Percentiles rank a stretch among this genome's conserved stretches.
These are phyloP conservation scores for Penicillium antarcticum DNA, from an alignment of 495 filamentous ascomycete species.

Conservation along the genomic window DNA sequence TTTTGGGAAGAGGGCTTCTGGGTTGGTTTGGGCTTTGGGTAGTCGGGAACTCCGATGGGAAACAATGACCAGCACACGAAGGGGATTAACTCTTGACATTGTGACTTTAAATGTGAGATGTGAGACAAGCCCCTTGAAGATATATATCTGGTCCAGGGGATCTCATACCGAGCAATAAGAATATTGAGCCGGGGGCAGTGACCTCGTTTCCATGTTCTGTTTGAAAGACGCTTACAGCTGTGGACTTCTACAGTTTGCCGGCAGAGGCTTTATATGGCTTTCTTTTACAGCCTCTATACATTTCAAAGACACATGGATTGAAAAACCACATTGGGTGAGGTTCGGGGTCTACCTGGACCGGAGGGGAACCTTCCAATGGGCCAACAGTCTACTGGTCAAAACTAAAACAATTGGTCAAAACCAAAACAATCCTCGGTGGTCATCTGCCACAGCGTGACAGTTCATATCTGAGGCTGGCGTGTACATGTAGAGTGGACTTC, in stretches of 20 bases:
- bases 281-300: background rate
- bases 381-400: background rate
- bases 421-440: background rate
- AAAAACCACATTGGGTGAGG: background rate
- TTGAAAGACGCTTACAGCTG: too few relatives aligned
- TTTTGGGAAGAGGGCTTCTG: conserved; percentile 17
- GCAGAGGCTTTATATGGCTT: background rate
- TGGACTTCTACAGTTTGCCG: background rate
- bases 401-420: conserved; percentile 1
- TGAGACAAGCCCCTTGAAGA: background rate
- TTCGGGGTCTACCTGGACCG: conserved; percentile 2
- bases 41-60: conserved; percentile 21
- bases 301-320: background rate
- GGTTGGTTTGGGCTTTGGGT: conserved; percentile 12
- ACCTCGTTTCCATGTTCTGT: too few relatives aligned
- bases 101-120: conserved; percentile 1
- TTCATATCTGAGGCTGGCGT: background rate
- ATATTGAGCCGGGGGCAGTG: background rate
- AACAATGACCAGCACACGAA: conserved; percentile 23
- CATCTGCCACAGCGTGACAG: background rate
- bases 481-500: background rate
- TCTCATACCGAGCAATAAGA: background rate
- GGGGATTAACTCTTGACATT: conserved; percentile 13
- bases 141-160: background rate
- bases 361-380: conserved; percentile 10